Evolutionary conservation across 805 yeast genomes (phyloP).

Genomic region (Wickerhamiella brachini): DNA sequence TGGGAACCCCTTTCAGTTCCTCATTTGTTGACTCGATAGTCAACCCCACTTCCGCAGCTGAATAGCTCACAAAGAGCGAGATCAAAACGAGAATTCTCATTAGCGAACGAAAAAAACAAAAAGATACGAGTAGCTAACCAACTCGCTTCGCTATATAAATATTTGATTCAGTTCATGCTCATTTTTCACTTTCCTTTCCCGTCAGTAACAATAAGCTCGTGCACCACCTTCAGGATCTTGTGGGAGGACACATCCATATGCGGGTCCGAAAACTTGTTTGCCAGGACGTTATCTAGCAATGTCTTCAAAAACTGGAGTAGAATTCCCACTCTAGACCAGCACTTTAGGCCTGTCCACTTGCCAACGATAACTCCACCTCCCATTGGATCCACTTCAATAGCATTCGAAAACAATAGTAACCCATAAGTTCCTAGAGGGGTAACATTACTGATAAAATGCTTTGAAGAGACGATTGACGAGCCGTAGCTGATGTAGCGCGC

Average conservation of each 20-base stretch:
- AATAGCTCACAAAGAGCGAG: background rate
- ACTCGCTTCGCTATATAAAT: background rate
- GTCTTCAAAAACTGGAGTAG: slow-evolving; percentile 55
- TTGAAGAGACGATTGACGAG: slow-evolving; percentile 43
- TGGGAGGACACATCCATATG: slow-evolving; percentile 17
- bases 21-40: slow-evolving; percentile 5
- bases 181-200: slow-evolving; percentile 13
- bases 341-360: slow-evolving; percentile 76
- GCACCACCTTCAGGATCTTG: slow-evolving; percentile 21
- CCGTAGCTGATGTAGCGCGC: slow-evolving; percentile 48
- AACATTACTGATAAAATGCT: slow-evolving; percentile 54
- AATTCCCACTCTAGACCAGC: slow-evolving; percentile 93
- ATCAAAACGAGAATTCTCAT: too few relatives aligned
- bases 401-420: slow-evolving; percentile 69
- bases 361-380: slow-evolving; percentile 73
- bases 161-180: background rate
- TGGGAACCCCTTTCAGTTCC: slow-evolving; percentile 8
- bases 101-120: too few relatives aligned
- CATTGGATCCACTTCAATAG: slow-evolving; percentile 36
- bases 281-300: slow-evolving; percentile 55
- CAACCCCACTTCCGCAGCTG: slow-evolving; percentile 12
- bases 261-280: slow-evolving; percentile 43
- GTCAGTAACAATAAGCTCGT: slow-evolving; percentile 22
- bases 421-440: slow-evolving; percentile 71
- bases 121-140: background rate